Base-by-base conservation (phyloP, 495 filamentous ascomycete species). In the Wilcoxina mikolae region DNA sequence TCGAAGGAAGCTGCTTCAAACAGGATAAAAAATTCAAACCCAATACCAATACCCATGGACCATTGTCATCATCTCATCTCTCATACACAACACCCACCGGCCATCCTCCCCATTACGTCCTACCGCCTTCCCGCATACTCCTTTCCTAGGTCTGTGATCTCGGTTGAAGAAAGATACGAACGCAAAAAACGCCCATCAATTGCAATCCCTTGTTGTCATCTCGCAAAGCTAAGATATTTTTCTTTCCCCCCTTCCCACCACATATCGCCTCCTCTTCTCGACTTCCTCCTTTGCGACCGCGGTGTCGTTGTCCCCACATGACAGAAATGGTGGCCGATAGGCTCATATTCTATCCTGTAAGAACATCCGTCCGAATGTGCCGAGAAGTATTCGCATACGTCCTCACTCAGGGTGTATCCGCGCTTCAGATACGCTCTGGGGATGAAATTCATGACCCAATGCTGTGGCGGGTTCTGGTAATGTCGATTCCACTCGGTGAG, bases 381-480 rank as follows among this genome's bases (percentile, higher is more conserved):
- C 31, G 29, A 26, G 5, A 66, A 53, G 25, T 66, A 66, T n/a
- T 63, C 54, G 29, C 53, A 58, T 20, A 66, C 25, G 17, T 66
- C 64, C 49, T 66, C 64, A 1, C 64, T 57, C 1, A 66, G 56
- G 29, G 39, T 58, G 35, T 56, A 63, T 0, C 64, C 64, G 20
- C 63, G 63, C 7, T 60, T 60, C 3, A 66, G 52, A 24, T 66
- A 66, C 2, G 64, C 64, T 7, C 63, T 53, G 1, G 64, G 64
- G 31, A 66, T 61, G 33, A 66, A 66, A 33, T 66, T 66, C 38
- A 66, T 55, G 28, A 66, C 46, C 64, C 64, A 66, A 27, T 66
- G 64, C n/a, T 55, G 57, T 1, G 64, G 64, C 0, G 64, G 64
- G 26, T 62, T 62, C 38, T 62, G 60, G 48, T 60, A 66, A 35